Base-by-base conservation (phyloP, 495 filamentous ascomycete genomes). In the Cercophora scortea region DNA sequence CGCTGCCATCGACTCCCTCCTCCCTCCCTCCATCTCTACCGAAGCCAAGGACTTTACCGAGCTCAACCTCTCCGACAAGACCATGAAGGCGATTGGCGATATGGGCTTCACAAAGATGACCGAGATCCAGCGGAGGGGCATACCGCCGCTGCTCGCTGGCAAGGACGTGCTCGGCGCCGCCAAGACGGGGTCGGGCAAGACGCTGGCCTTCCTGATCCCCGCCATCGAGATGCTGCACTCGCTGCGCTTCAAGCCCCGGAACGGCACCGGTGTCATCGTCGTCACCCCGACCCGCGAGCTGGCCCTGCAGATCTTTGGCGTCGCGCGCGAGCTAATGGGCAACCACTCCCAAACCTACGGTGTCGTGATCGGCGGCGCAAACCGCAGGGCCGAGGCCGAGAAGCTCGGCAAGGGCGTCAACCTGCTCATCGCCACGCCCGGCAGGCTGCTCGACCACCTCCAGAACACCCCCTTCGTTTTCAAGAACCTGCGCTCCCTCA, bases 61-160 rank as follows among this genome's bases (percentile, higher is more conserved):
- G 48, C 78, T 98, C 56, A 88, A 88, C 38, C 77, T 98, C 6
- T 93, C 89, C 2, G 82, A 86, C 40, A 90, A 86, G 67, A 96
- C 90, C 1, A 85, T 88, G 76, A 81, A 88, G 69, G 92, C 87
- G 10, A 92, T 98, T 53, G 75, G 83, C 47, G 89, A 85, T 17
- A 95, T 98, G 90, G 84, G 85, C 6, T 96, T 96, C 66, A 83
- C 87, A 61, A 89, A 79, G 15, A 95, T 98, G 93, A 97, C 93
- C 1, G 90, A 95, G 66, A 96, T 98, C 54, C 93, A 98, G 65
- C 80, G 84, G 52, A 78, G 87, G 55, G 88, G 84, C 6, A 95
- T 96, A 41, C 92, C 93, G 3, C 89, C 91, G 6, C 71, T 93
- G 17, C 75, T 96, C 54, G 89, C 90, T 39, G 93, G 93, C 64